Evolutionary conservation across 441 rosid genomes (phyloP), one percentile per base, ranked within the genome.

Genomic region (California macrophylla): DNA sequence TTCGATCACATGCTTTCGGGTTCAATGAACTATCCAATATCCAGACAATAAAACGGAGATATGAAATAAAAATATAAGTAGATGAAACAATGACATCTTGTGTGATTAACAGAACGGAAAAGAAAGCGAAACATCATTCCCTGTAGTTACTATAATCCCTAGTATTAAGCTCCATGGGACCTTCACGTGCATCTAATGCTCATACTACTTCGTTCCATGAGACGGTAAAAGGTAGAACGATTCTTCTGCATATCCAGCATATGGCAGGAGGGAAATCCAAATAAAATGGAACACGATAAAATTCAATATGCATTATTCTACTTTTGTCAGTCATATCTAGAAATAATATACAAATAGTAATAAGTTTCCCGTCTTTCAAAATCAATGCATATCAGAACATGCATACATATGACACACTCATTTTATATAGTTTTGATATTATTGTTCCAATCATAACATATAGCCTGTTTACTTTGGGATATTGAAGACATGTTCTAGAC

Each of bases 1-100:
- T 45, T 70, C 29, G 16, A 24, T 45, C 47, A 36, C 58, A 69
- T 38, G 10, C 32, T 54, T 70, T 8, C 7, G 18, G 18, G n/a
- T 56, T 29, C 4, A 64, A 50, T 70, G 66, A 69, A 61, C 65
- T 5, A 23, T 28, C 29, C 54, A 45, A 67, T 60, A 47, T 47
- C 50, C 3, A 16, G 40, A 21, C 10, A 36, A 36, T 36, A 36
- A 36, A 4, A 36, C 0, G 0, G 42, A 36, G 0, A 2, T 2
- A 36, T 36, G 12, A 38, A 2, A 7, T 6, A 38, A 38, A 38
- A 8, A 32, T 3, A 32, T 10, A 38, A 38, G 12, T 38, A 7
- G 45, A 10, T 32, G 6, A 32, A 32, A 32, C 7, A 32, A 32
- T 32, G 38, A 32, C 4, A 8, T 0, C 38, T 32, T 3, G 38